Conservation (phyloP, 306 rosid species). For the Vigna trinervia region DNA sequence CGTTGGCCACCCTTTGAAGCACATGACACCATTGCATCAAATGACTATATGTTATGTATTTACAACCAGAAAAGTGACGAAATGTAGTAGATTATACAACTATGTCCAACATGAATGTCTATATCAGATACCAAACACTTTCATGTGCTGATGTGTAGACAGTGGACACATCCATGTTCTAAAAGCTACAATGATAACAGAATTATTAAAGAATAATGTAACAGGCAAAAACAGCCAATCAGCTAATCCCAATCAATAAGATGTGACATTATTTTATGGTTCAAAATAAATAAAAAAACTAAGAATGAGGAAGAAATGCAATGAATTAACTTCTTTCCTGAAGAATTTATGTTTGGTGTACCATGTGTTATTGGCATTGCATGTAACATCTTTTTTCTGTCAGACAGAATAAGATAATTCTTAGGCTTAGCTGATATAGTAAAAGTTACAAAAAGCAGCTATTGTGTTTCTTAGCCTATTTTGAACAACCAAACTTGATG, state of each 20-base stretch:
- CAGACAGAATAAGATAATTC: too few species aligned
- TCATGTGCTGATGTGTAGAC: not conserved
- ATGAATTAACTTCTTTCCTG: too few species aligned
- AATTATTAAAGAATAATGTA: slow-evolving; percentile 22
- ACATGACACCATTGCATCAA: not conserved
- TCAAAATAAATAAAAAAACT: not conserved
- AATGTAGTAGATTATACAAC: too few species aligned
- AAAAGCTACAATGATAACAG: slow-evolving; percentile 1
- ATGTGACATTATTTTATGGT: slow-evolving; percentile 1
- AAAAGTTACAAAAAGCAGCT: too few species aligned
- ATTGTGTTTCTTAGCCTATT: too few species aligned
- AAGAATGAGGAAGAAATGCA: too few species aligned
- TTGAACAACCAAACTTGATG: not conserved
- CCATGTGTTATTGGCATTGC: too few species aligned
- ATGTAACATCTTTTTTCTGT: too few species aligned
- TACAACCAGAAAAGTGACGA: too few species aligned
- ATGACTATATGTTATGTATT: too few species aligned
- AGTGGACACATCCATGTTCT: not conserved
- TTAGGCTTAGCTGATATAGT: too few species aligned
- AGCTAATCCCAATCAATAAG: not conserved
- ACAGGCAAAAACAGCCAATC: not conserved
- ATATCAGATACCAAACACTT: not conserved
- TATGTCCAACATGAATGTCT: slow-evolving; percentile 10
- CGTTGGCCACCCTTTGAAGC: not conserved
- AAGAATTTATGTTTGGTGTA: too few species aligned